Evolutionary conservation across 1,284 basidiomycete genomes (phyloP).

Genomic region (Calocybe gambosa): DNA sequence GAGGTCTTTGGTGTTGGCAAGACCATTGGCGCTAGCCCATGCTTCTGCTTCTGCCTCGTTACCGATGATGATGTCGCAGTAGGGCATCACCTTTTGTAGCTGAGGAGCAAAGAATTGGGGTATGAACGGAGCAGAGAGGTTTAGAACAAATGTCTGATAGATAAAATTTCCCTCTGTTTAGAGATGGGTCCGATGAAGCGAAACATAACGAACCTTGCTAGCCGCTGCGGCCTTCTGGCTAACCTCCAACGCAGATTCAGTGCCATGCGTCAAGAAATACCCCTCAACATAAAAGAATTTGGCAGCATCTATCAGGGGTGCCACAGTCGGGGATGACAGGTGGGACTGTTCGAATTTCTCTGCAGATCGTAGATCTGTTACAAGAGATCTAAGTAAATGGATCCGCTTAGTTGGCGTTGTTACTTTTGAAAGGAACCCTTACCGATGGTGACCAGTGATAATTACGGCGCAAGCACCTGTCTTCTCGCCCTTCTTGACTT

Average conservation of each 20-base stretch:
- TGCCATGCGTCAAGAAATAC: constrained; percentile 95
- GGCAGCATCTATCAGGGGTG: constrained; percentile 74
- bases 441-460: constrained; percentile 91
- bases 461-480: constrained; percentile 98
- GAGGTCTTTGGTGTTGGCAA: constrained; percentile 58
- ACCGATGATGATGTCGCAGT: constrained; percentile 84
- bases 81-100: constrained; percentile 74
- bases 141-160: constrained; percentile 76
- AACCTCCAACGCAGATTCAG: constrained; percentile 69
- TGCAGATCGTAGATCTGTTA: constrained; percentile 86
- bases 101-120: constrained; percentile 89
- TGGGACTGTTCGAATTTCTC: constrained; percentile 85
- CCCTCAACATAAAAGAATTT: constrained; percentile 94
- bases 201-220: constrained; percentile 56
- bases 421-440: constrained; percentile 12
- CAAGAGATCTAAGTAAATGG: constrained; percentile 60
- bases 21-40: constrained; percentile 69
- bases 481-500: constrained; percentile 80
- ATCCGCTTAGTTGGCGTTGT: not conserved
- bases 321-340: constrained; percentile 73
- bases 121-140: constrained; percentile 98
- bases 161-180: not conserved
- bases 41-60: constrained; percentile 94
- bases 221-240: constrained; percentile 76
- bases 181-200: constrained; percentile 1